Conservation (phyloP, 2,329 filamentous ascomycete genomes). For the Neopestalotiopsis rosae region DNA sequence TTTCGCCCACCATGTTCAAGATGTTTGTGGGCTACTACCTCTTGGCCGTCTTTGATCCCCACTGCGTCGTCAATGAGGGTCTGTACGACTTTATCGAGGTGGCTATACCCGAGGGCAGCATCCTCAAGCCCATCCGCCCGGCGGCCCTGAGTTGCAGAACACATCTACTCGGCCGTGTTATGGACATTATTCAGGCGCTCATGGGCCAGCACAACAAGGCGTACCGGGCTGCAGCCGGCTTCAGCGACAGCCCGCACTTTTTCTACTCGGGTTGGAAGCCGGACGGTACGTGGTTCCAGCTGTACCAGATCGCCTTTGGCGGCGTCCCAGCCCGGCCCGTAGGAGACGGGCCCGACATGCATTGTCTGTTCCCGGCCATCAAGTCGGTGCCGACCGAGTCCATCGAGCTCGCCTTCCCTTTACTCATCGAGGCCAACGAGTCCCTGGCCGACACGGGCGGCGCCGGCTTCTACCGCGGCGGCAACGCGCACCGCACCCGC, state of each 20-base stretch:
- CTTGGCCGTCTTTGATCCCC: slow-evolving; percentile 52
- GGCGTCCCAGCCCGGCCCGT: slow-evolving; percentile 52
- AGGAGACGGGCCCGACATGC: slow-evolving; percentile 54
- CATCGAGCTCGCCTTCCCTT: slow-evolving; percentile 52
- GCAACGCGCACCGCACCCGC: slow-evolving; percentile 52
- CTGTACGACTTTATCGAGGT: slow-evolving; percentile 56
- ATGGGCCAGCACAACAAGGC: slow-evolving; percentile 51
- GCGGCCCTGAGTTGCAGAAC: slow-evolving; percentile 53
- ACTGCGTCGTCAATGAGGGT: slow-evolving; percentile 54
- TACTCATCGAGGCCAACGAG: slow-evolving; percentile 53
- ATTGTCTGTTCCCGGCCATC: slow-evolving; percentile 55
- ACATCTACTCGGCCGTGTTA: slow-evolving; percentile 50
- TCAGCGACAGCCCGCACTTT: slow-evolving; percentile 55
- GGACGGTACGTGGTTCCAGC: slow-evolving; percentile 43
- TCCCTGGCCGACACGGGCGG: slow-evolving; percentile 53
- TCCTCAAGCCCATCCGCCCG: slow-evolving; percentile 51
- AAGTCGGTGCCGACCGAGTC: slow-evolving; percentile 55
- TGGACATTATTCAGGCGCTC: slow-evolving; percentile 56
- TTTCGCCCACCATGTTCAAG: slow-evolving; percentile 55
- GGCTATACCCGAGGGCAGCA: slow-evolving; percentile 47
- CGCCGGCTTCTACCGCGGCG: slow-evolving; percentile 51
- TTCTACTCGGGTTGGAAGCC: slow-evolving; percentile 56
- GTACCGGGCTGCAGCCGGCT: slow-evolving; percentile 53
- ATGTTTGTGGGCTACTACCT: slow-evolving; percentile 54
- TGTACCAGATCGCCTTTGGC: slow-evolving; percentile 57